phyloP scores from a whole-genome alignment of 2,329 filamentous ascomycete species.

The Fusarium hostae region DNA sequence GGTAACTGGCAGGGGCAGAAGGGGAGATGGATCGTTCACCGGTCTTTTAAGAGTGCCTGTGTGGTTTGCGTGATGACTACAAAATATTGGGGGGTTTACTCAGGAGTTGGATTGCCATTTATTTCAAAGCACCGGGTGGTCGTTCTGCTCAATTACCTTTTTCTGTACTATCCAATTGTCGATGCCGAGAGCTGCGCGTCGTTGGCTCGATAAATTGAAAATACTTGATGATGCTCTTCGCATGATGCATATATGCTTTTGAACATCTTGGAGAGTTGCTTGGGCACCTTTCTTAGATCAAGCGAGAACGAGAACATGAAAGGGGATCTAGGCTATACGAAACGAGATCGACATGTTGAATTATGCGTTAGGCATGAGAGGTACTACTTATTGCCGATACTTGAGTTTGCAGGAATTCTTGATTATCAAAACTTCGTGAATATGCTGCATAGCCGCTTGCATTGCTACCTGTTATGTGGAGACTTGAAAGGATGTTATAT shows the following conservation, averaged over 20 bases:
- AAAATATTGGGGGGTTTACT: constrained; percentile 37
- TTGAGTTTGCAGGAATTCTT: not conserved
- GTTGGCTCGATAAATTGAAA: constrained; percentile 27
- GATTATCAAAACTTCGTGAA: not conserved
- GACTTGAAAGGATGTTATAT: not conserved
- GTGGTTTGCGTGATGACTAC: constrained; percentile 40
- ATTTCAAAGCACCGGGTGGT: constrained; percentile 27
- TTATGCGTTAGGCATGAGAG: constrained; percentile 22
- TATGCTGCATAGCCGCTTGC: not conserved
- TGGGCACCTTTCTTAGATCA: constrained; percentile 22
- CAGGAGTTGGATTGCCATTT: constrained; percentile 43
- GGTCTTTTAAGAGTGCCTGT: constrained; percentile 29
- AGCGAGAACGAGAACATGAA: constrained; percentile 18
- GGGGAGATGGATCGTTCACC: constrained; percentile 20
- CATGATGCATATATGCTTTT: constrained; percentile 9
- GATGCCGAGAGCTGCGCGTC: constrained; percentile 27
- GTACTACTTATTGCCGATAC: not conserved
- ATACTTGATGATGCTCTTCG: constrained; percentile 21
- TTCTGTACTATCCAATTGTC: constrained; percentile 21
- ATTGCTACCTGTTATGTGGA: not conserved
- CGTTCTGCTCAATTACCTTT: constrained; percentile 19
- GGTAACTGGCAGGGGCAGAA: constrained; percentile 25
- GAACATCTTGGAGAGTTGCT: constrained; percentile 2
- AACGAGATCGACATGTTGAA: constrained; percentile 23
- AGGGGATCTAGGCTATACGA: constrained; percentile 26